Evolutionary conservation across 306 rosid genomes (phyloP).

Genomic region (peach (Prunus persica)): Prunus_persica_NCBIv2 NC_034014.1:1946501-1947000

Average conservation of each 20-base stretch:
- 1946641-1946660: conserved; percentile 50
- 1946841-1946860: background rate
- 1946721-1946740: conserved; percentile 78
- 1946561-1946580: conserved; percentile 70
- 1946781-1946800: background rate
- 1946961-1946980: background rate
- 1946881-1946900: background rate
- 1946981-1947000: background rate
- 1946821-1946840: background rate
- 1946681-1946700: conserved; percentile 82
- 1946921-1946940: background rate
- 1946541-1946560: conserved; percentile 69
- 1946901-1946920: background rate
- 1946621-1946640: conserved; percentile 14
- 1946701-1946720: conserved; percentile 81
- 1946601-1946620: conserved; percentile 5
- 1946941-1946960: background rate
- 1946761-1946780: background rate
- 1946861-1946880: background rate
- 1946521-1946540: conserved; percentile 53
- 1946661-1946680: conserved; percentile 79
- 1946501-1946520: conserved; percentile 46
- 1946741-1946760: conserved; percentile 67
- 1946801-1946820: background rate
- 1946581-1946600: conserved; percentile 27